Percentiles rank a stretch among this genome's conserved stretches.
Evolutionary conservation across 805 yeast genomes (phyloP).

Genomic region (Priceomyces medius): DNA sequence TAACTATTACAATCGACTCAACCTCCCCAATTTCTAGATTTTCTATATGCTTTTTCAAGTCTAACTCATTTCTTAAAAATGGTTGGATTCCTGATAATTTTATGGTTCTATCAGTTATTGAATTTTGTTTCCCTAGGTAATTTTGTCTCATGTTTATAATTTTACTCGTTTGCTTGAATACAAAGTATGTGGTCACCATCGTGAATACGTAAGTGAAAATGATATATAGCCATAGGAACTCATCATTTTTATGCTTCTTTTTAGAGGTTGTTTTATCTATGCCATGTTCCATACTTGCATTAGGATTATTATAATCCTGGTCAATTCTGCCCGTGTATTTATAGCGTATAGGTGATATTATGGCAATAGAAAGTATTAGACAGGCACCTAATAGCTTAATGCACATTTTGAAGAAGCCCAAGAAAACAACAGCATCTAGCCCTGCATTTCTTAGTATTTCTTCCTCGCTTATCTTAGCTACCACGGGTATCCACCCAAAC

Average conservation of each 20-base stretch:
- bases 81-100: constrained; percentile 87
- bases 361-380: constrained; percentile 64
- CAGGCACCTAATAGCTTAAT: constrained; percentile 65
- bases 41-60: constrained; percentile 72
- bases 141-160: constrained; percentile 78
- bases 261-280: not conserved
- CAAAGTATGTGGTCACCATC: constrained; percentile 52
- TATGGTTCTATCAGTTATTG: constrained; percentile 89
- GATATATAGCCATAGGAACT: constrained; percentile 83
- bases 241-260: constrained; percentile 29
- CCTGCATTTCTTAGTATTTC: constrained; percentile 89
- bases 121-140: constrained; percentile 80
- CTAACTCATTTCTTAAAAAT: constrained; percentile 67
- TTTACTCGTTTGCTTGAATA: constrained; percentile 67
- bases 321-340: constrained; percentile 68
- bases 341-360: constrained; percentile 83
- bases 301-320: constrained; percentile 19
- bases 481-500: constrained; percentile 78
- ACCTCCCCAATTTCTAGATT: constrained; percentile 78
- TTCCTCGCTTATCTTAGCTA: constrained; percentile 64
- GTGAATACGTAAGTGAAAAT: constrained; percentile 87
- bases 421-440: constrained; percentile 86
- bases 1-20: constrained; percentile 70
- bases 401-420: constrained; percentile 88
- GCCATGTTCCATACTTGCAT: constrained; percentile 17